A percentile compares a stretch with the other conserved stretches of the same genome.
Conservation (phyloP, 1,139 yeast species). For the Candida sp. region DNA sequence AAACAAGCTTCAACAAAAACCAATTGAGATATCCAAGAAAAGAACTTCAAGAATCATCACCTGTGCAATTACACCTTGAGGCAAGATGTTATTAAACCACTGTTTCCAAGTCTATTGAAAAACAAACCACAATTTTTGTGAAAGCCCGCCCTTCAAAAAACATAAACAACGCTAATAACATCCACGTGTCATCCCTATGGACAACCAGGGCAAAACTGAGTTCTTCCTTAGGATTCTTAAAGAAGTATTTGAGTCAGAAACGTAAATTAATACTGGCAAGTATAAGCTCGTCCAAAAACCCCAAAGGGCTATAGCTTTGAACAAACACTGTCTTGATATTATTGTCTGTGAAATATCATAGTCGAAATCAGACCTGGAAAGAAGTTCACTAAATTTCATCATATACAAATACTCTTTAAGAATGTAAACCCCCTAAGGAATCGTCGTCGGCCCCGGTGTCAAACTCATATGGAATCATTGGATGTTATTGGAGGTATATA, state of each 20-base stretch:
- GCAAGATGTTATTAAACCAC: no score
- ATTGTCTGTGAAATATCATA: slow-evolving; percentile 65
- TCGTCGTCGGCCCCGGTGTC: background rate
- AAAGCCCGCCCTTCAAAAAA: slow-evolving; percentile 4
- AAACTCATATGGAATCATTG: background rate
- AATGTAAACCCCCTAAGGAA: background rate
- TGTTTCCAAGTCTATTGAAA: no score
- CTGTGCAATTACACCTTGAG: no score
- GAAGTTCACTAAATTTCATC: slow-evolving; percentile 70
- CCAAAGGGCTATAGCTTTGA: slow-evolving; percentile 3
- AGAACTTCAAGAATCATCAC: background rate
- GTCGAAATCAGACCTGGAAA: slow-evolving; percentile 86
- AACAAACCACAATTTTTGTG: background rate
- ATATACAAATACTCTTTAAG: slow-evolving; percentile 21
- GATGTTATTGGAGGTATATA: background rate
- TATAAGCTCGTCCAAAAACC: slow-evolving; percentile 53
- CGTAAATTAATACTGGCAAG: slow-evolving; percentile 80
- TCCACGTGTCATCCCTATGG: background rate
- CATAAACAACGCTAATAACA: slow-evolving; percentile 5
- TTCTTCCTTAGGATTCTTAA: background rate
- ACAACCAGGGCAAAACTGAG: background rate
- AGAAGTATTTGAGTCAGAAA: slow-evolving; percentile 55
- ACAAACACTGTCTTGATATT: slow-evolving; percentile 60
- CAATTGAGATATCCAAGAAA: no score
- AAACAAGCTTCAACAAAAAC: no score